Evolutionary conservation across 2,329 filamentous ascomycete genomes (phyloP).

Genomic region (Hirsutella rhossiliensis): DNA sequence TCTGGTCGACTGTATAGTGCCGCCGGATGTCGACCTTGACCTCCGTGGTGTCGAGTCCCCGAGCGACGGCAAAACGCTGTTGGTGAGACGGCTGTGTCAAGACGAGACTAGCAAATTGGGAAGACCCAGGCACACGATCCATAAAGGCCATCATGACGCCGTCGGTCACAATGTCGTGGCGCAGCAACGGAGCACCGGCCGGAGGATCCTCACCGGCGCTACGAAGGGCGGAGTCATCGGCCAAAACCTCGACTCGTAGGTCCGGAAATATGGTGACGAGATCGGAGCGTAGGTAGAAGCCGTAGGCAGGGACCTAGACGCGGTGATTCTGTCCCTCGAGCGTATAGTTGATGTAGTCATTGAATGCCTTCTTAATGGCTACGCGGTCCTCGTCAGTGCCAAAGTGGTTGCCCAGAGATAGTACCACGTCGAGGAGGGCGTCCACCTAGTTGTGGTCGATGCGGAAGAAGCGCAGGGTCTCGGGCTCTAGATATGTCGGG

Average conservation of each 20-base stretch:
- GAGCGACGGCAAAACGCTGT: constrained; percentile 18
- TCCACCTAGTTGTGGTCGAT: constrained; percentile 32
- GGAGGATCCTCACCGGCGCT: neutral
- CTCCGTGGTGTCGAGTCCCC: constrained; percentile 5
- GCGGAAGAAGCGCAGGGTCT: constrained; percentile 30
- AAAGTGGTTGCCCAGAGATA: constrained; percentile 26
- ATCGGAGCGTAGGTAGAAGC: constrained; percentile 25
- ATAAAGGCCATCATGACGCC: constrained; percentile 20
- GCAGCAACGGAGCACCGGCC: constrained; percentile 11
- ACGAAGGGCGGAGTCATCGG: neutral
- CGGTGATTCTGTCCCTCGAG: constrained; percentile 5
- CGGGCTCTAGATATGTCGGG: constrained; percentile 18
- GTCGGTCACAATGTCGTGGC: constrained; percentile 18
- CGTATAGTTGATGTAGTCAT: constrained; percentile 14
- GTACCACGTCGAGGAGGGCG: constrained; percentile 29
- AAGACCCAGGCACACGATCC: constrained; percentile 12
- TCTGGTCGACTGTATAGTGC: constrained; percentile 10
- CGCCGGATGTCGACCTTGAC: constrained; percentile 8
- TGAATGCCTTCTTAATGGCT: constrained; percentile 15
- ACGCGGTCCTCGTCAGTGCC: constrained; percentile 15
- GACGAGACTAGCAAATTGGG: constrained; percentile 14
- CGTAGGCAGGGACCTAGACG: constrained; percentile 23
- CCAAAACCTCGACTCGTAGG: constrained; percentile 13
- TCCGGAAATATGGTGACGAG: constrained; percentile 25
- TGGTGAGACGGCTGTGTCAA: constrained; percentile 26